These are phyloP conservation scores for Leptographium flavum DNA, from an alignment of 2,329 filamentous ascomycete species.

Conservation along the genomic window DNA sequence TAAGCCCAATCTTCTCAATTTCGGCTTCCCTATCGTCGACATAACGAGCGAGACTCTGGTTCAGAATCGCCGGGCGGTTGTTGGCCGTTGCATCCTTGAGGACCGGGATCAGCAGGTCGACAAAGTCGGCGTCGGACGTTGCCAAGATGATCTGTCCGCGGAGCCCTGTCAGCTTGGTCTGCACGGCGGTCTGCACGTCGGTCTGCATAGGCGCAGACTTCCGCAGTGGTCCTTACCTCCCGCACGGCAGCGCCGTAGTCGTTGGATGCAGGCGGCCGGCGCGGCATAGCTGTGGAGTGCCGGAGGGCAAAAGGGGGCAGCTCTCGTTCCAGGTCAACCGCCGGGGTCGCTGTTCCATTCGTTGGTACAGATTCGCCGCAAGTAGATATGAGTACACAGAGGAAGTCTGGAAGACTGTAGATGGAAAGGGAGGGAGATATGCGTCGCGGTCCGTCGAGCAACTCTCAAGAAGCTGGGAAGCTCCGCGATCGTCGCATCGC, in stretches of 20 bases:
- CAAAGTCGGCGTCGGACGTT: constrained; percentile 80
- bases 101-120: constrained; percentile 88
- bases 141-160: constrained; percentile 72
- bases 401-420: no score
- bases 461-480: neutral
- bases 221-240: neutral
- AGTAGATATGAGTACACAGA: no score
- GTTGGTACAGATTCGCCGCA: neutral
- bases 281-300: neutral
- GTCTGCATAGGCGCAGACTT: no score
- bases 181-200: neutral
- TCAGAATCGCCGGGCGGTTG: constrained; percentile 56
- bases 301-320: neutral
- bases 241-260: constrained; percentile 2
- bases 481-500: neutral
- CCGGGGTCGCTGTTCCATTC: neutral
- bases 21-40: constrained; percentile 77
- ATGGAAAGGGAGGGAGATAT: neutral
- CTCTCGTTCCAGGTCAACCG: neutral
- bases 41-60: constrained; percentile 67
- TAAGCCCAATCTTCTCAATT: constrained; percentile 88
- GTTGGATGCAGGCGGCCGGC: neutral
- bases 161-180: neutral
- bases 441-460: neutral
- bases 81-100: constrained; percentile 78